Percentiles rank a stretch among this genome's conserved stretches.
phyloP scores from a whole-genome alignment of 495 filamentous ascomycete species.

The Neurospora sp. region DNA sequence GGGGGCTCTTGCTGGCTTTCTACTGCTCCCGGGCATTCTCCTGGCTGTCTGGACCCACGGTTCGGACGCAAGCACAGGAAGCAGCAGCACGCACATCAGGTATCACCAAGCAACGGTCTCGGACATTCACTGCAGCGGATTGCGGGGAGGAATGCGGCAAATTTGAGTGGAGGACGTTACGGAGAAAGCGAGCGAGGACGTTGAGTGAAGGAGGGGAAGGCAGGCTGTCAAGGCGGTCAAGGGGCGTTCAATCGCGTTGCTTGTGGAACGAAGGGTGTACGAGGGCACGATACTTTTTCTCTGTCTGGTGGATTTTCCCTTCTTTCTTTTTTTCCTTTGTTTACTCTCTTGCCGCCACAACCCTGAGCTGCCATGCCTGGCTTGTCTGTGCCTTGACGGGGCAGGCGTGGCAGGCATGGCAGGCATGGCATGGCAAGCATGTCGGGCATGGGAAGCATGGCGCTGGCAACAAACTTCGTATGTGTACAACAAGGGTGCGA shows the following conservation, averaged over 20 bases:
- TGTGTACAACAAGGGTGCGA: not conserved
- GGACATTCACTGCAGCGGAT: not conserved
- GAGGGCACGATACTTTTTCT: not conserved
- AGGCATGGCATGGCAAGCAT: not conserved
- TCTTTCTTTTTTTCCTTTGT: not conserved
- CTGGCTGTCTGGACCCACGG: not conserved
- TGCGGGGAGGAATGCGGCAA: not conserved
- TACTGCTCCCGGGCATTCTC: not conserved
- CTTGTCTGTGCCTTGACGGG: not conserved
- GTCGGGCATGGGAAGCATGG: not conserved
- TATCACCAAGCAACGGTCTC: not conserved
- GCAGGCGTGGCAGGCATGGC: not conserved
- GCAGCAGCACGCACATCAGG: not conserved
- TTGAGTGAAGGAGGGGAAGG: not conserved
- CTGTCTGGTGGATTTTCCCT: not conserved
- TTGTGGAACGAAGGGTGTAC: not conserved
- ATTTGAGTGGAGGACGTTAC: not conserved
- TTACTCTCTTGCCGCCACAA: not conserved
- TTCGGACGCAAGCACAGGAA: not conserved
- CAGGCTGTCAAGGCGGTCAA: not conserved
- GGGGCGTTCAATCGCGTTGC: not conserved
- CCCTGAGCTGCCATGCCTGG: not conserved
- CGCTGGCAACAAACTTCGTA: not conserved
- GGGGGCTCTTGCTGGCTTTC: not conserved
- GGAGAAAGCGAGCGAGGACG: not conserved